phyloP scores from a whole-genome alignment of 306 rosid genomes.

The Inga laurina region DNA sequence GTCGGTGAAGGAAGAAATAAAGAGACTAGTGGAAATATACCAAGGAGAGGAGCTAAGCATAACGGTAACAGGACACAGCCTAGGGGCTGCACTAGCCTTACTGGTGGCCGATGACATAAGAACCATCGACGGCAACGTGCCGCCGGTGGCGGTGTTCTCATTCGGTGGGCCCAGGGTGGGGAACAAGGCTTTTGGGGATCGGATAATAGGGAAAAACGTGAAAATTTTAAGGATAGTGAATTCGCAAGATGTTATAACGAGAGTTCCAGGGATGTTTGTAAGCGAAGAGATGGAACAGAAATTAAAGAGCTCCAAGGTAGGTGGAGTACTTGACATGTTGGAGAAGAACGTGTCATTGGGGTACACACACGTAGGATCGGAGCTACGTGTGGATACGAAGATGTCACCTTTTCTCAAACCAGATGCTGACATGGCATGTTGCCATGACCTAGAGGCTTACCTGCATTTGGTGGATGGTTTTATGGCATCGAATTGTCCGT shows the following conservation, averaged over 20 bases:
- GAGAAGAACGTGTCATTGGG: constrained; percentile 50
- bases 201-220: constrained; percentile 41
- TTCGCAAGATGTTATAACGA: constrained; percentile 80
- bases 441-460: constrained; percentile 94
- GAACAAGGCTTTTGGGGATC: constrained; percentile 59
- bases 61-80: constrained; percentile 85
- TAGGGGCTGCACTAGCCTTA: constrained; percentile 80
- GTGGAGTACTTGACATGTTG: constrained; percentile 39
- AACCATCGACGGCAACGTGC: constrained; percentile 19
- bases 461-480: constrained; percentile 92
- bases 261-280: constrained; percentile 58
- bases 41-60: constrained; percentile 74
- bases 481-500: constrained; percentile 79
- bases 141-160: constrained; percentile 79
- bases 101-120: constrained; percentile 77
- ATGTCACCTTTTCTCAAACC: constrained; percentile 90
- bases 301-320: constrained; percentile 33
- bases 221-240: constrained; percentile 83
- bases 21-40: constrained; percentile 53
- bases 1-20: constrained; percentile 69
- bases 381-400: constrained; percentile 74
- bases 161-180: constrained; percentile 96
- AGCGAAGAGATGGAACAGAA: constrained; percentile 57
- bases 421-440: constrained; percentile 82
- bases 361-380: constrained; percentile 81